Evolutionary conservation across 1,284 basidiomycete genomes (phyloP).

Genomic region (Meira nashicola): DNA sequence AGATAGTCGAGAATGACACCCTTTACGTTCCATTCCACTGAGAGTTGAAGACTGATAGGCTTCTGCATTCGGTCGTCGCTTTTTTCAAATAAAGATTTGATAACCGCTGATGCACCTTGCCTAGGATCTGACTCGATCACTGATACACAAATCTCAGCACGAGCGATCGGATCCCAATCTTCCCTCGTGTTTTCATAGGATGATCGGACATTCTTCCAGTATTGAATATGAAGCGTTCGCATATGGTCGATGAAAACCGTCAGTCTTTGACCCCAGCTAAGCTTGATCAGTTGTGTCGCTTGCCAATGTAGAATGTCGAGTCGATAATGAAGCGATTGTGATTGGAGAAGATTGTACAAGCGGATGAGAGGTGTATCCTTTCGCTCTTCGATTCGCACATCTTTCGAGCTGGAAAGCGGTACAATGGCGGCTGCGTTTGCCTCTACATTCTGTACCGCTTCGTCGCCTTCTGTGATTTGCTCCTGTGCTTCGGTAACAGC

Average conservation of each 20-base stretch:
- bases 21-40: slow-evolving; percentile 15
- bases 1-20: neutral
- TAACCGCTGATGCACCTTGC: neutral
- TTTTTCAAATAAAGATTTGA: neutral
- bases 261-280: slow-evolving; percentile 39
- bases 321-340: slow-evolving; percentile 42
- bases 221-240: neutral
- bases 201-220: slow-evolving; percentile 3
- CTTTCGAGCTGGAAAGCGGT: neutral
- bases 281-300: slow-evolving; percentile 29
- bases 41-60: slow-evolving; percentile 2
- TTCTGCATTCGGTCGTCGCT: slow-evolving; percentile 1
- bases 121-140: neutral
- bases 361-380: slow-evolving; percentile 28
- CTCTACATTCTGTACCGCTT: slow-evolving; percentile 1
- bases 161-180: slow-evolving; percentile 4
- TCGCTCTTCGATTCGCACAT: neutral
- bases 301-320: slow-evolving; percentile 47
- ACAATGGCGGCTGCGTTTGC: neutral
- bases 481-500: slow-evolving; percentile 6
- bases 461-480: slow-evolving; percentile 6
- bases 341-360: slow-evolving; percentile 34
- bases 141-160: neutral
- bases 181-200: neutral
- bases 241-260: slow-evolving; percentile 8